These are phyloP conservation scores for Schwanniomyces occidentalis DNA, from an alignment of 805 yeast species.

Conservation along the genomic window DNA sequence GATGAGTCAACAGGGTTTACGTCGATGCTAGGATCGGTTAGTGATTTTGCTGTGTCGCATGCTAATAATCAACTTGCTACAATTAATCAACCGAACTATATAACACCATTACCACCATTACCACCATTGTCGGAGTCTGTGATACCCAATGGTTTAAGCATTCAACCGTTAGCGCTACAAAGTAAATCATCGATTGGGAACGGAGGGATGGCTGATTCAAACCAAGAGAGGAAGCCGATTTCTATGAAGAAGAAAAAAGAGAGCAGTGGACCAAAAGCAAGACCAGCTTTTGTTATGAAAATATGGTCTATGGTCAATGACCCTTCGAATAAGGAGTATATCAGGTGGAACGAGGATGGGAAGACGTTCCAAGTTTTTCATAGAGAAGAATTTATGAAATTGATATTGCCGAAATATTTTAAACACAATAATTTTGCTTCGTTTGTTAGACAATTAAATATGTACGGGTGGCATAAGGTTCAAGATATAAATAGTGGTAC, in stretches of 20 bases:
- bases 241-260: slow-evolving; percentile 31
- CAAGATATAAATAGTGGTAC: slow-evolving; percentile 87
- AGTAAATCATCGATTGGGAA: background rate
- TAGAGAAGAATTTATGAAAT: slow-evolving; percentile 80
- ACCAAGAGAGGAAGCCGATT: slow-evolving; percentile 1
- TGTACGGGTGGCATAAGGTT: slow-evolving; percentile 99
- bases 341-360: slow-evolving; percentile 86
- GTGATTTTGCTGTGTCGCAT: slow-evolving; percentile 1
- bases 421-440: slow-evolving; percentile 94
- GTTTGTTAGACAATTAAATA: slow-evolving; percentile 91
- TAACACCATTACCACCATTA: slow-evolving; percentile 25
- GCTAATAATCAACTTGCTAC: slow-evolving; percentile 10
- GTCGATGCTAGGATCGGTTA: slow-evolving; percentile 1
- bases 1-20: slow-evolving; percentile 2
- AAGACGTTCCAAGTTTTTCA: slow-evolving; percentile 80
- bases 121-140: slow-evolving; percentile 32
- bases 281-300: slow-evolving; percentile 92
- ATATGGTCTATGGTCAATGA: slow-evolving; percentile 97
- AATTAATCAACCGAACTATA: slow-evolving; percentile 10
- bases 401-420: slow-evolving; percentile 85
- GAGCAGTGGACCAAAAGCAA: slow-evolving; percentile 44
- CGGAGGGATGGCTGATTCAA: slow-evolving; percentile 1
- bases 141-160: slow-evolving; percentile 20
- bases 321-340: slow-evolving; percentile 61
- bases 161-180: slow-evolving; percentile 17